These are phyloP conservation scores for Carpinus viminea DNA, from an alignment of 306 rosid genomes.

Conservation along the genomic window DNA sequence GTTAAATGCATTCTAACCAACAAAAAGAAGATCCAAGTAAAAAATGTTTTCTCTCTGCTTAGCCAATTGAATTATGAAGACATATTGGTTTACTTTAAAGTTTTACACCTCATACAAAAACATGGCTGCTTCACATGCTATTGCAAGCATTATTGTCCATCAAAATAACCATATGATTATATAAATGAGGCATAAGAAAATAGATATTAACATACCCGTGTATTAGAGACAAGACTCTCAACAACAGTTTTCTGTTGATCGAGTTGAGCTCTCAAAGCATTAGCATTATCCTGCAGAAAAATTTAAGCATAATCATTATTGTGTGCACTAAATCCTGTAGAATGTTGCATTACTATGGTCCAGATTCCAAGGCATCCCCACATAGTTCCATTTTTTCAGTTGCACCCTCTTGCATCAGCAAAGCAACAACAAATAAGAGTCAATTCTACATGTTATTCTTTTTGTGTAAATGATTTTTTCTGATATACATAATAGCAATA, in stretches of 20 bases:
- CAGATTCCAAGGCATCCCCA: slow-evolving; percentile 19
- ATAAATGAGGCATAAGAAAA: slow-evolving; percentile 11
- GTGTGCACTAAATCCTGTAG: background rate
- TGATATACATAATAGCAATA: slow-evolving; percentile 3
- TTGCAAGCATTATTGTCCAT: slow-evolving; percentile 9
- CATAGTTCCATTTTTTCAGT: slow-evolving; percentile 6
- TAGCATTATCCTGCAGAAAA: slow-evolving; percentile 86
- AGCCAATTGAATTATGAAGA: background rate
- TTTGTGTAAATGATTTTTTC: background rate
- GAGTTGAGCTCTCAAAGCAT: slow-evolving; percentile 82
- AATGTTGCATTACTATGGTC: background rate
- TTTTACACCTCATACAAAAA: background rate
- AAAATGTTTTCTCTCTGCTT: background rate
- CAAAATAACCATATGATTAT: background rate
- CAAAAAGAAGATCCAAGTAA: background rate
- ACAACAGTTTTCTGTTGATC: slow-evolving; percentile 96
- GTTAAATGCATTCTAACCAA: background rate
- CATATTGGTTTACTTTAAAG: background rate
- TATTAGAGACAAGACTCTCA: slow-evolving; percentile 89
- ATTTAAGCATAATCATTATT: slow-evolving; percentile 20
- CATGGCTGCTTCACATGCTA: background rate
- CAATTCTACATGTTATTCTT: slow-evolving; percentile 1
- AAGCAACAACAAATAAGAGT: slow-evolving; percentile 18
- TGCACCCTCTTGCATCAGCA: slow-evolving; percentile 25
- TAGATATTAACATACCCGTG: slow-evolving; percentile 58